These are phyloP conservation scores for Macrotyloma uniflorum DNA, from an alignment of 306 rosid genomes.

Conservation along the genomic window DNA sequence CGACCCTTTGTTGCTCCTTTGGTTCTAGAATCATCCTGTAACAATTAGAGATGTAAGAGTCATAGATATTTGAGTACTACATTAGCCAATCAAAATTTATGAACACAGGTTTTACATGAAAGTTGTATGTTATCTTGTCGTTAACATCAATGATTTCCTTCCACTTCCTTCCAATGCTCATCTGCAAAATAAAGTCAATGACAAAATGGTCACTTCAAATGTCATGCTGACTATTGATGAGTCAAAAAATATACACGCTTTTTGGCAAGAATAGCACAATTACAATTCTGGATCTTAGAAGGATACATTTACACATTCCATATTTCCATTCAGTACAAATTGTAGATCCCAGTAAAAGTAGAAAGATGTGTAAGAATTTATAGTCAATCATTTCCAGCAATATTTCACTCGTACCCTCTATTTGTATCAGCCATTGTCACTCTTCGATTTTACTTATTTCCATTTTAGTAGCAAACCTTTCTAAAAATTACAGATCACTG, in stretches of 20 bases:
- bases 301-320: neutral
- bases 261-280: neutral
- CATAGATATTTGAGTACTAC: neutral
- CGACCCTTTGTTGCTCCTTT: constrained; percentile 71
- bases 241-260: constrained; percentile 6
- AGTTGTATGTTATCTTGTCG: constrained; percentile 75
- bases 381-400: no score
- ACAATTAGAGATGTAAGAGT: constrained; percentile 41
- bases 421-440: neutral
- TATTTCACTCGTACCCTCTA: neutral
- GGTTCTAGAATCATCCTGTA: constrained; percentile 84
- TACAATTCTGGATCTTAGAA: neutral
- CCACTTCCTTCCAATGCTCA: constrained; percentile 97
- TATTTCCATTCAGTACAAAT: no score
- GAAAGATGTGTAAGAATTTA: neutral
- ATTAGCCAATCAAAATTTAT: neutral
- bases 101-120: constrained; percentile 64
- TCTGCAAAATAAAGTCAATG: constrained; percentile 54
- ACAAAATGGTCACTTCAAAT: constrained; percentile 5
- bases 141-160: constrained; percentile 79
- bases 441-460: neutral
- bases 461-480: neutral
- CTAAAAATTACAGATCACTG: neutral
- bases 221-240: constrained; percentile 6
- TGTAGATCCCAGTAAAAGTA: no score